Evolutionary conservation across 2,329 filamentous ascomycete genomes (phyloP), one percentile per base, ranked within the genome.

Genomic region (Geosmithia morbida): DNA sequence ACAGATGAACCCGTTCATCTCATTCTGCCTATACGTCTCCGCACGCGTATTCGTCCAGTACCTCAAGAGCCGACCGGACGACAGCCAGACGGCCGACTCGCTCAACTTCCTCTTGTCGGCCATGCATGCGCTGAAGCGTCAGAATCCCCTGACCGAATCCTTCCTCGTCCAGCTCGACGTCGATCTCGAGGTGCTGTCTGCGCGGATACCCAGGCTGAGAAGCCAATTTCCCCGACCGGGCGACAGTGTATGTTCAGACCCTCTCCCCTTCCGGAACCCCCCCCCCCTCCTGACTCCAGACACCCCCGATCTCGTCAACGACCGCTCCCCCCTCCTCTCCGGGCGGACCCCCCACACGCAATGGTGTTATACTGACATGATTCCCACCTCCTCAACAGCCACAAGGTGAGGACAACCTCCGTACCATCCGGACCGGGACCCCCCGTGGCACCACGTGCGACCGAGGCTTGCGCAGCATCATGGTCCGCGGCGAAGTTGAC

Each of bases 1-100:
- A n/a, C 51, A 96, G 87, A 87, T 95, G 78, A 95, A 96, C 54
- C 87, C 90, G 0, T 97, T 96, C 61, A 84, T 94, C 56, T 88
- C 87, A 0, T 97, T 97, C 64, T 95, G 88, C 59, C 75, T 98
- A 42, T 97, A 96, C 56, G 89, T 97, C n/a, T 85, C 90, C 11
- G 87, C 90, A 19, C 79, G 92, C 46, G 90, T 97, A 0, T 97
- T 97, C 58, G 83, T 97, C 7, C 90, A 97, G 61, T 96, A 94
- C 57, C 72, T 97, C n/a, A 96, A 94, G 64, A 92, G 85, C 48
- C 76, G 84, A n/a, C 87, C 89, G 1, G 83, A 90, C 29, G 90
- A 97, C 62, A 79, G 73, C 58, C 85, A 79, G 62, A 85, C 79
- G 53, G 79, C 72, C 17, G 83, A 90, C 48, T 89, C 88, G 0